Conservation (phyloP, 2,329 filamentous ascomycete genomes). For the Trichoderma sp. region DNA sequence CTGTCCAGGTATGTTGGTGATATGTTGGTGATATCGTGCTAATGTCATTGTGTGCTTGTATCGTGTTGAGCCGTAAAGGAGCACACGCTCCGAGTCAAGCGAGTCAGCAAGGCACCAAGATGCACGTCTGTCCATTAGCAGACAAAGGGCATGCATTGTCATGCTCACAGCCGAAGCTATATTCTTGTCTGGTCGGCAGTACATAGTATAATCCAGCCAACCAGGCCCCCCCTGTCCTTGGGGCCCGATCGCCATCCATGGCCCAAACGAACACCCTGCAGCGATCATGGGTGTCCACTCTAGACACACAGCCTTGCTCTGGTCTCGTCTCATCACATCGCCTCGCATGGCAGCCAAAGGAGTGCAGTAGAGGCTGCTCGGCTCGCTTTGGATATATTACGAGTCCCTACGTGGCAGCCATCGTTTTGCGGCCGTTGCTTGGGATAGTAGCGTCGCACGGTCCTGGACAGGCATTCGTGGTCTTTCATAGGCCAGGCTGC, state of each 20-base stretch:
- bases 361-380: neutral
- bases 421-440: neutral
- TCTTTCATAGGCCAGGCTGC: neutral
- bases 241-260: neutral
- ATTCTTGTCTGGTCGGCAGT: neutral
- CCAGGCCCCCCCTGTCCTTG: neutral
- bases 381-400: conserved; percentile 1
- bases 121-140: neutral
- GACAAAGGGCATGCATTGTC: neutral
- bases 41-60: neutral
- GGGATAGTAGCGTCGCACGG: neutral
- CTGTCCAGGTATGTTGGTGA: neutral
- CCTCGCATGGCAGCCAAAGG: neutral
- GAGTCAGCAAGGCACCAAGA: neutral
- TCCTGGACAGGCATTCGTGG: neutral
- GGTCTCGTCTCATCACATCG: neutral
- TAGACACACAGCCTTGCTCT: neutral
- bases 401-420: neutral
- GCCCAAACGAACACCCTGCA: conserved; percentile 3
- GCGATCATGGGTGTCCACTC: conserved; percentile 5
- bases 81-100: neutral
- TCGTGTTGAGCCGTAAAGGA: too few species aligned
- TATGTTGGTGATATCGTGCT: too few species aligned
- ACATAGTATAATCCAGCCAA: neutral
- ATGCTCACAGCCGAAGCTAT: neutral